Evolutionary conservation across 345 rosid species (phyloP).

Genomic region (Noccaea caerulescens): DNA sequence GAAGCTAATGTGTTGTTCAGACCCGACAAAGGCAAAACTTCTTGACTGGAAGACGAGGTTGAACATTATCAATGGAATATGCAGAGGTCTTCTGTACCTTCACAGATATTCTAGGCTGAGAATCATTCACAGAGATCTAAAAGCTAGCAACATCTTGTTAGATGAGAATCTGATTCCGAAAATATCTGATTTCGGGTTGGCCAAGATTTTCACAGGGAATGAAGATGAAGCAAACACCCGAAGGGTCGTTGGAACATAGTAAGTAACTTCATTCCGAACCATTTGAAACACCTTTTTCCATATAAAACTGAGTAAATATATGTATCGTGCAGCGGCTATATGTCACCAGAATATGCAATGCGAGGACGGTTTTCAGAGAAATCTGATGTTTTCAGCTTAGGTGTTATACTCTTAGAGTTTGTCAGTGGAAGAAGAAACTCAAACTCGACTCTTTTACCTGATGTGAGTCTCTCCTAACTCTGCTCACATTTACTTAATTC

Average conservation of each 20-base stretch:
- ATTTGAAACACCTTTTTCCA: no score
- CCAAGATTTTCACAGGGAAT: conserved; percentile 48
- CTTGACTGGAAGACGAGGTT: conserved; percentile 51
- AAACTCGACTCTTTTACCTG: conserved; percentile 42
- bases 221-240: conserved; percentile 51
- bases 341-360: conserved; percentile 53
- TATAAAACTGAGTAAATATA: no score
- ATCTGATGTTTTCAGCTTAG: conserved; percentile 55
- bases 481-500: no score
- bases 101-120: conserved; percentile 57
- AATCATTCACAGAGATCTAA: conserved; percentile 58
- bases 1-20: conserved; percentile 32
- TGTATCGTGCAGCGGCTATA: conserved; percentile 43
- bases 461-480: conserved; percentile 35
- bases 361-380: conserved; percentile 52
- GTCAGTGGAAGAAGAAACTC: conserved; percentile 47
- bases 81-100: conserved; percentile 54
- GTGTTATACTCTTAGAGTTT: conserved; percentile 50
- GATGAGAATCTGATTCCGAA: conserved; percentile 55
- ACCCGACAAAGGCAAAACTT: conserved; percentile 34
- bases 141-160: conserved; percentile 55
- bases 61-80: conserved; percentile 53
- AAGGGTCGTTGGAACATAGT: conserved; percentile 58
- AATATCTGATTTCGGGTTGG: conserved; percentile 57
- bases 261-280: no score